Conservation (phyloP, 1,284 basidiomycete species). For the Ceratobasidium sp. region DNA sequence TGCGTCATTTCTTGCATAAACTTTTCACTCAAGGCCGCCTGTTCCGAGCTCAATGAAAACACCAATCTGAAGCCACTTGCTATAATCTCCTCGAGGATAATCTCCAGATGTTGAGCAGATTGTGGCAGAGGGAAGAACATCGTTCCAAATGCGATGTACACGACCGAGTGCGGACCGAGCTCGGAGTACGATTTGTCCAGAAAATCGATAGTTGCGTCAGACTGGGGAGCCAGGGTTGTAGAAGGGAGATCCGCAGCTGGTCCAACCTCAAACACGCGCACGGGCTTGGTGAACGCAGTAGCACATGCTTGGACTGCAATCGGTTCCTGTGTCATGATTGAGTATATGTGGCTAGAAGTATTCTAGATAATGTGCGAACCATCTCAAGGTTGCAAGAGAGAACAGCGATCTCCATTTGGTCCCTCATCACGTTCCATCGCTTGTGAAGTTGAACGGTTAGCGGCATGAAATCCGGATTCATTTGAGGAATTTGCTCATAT, state of each 20-base stretch:
- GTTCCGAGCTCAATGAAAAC: constrained; percentile 1
- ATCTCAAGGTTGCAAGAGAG: constrained; percentile 4
- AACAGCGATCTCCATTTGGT: background rate
- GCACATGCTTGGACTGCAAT: constrained; percentile 1
- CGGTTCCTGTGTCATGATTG: constrained; percentile 4
- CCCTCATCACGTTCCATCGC: background rate
- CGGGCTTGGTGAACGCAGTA: constrained; percentile 4
- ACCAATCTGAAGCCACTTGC: constrained; percentile 2
- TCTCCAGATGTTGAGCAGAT: background rate
- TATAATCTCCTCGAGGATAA: constrained; percentile 7
- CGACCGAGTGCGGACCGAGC: constrained; percentile 10
- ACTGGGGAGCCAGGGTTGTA: background rate
- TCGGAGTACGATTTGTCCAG: constrained; percentile 12
- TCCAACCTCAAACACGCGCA: constrained; percentile 5
- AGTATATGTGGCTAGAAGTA: background rate
- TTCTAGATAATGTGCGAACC: background rate
- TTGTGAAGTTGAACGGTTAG: too few species aligned
- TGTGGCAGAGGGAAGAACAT: constrained; percentile 18
- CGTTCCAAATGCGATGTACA: constrained; percentile 18
- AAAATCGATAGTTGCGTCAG: background rate
- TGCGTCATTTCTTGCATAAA: background rate
- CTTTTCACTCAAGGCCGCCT: background rate
- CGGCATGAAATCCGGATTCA: background rate
- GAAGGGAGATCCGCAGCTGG: constrained; percentile 10
- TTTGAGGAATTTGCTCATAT: constrained; percentile 16